Evolutionary conservation across 331 rosid species (phyloP).

Genomic region (Cydonia oblonga): DNA sequence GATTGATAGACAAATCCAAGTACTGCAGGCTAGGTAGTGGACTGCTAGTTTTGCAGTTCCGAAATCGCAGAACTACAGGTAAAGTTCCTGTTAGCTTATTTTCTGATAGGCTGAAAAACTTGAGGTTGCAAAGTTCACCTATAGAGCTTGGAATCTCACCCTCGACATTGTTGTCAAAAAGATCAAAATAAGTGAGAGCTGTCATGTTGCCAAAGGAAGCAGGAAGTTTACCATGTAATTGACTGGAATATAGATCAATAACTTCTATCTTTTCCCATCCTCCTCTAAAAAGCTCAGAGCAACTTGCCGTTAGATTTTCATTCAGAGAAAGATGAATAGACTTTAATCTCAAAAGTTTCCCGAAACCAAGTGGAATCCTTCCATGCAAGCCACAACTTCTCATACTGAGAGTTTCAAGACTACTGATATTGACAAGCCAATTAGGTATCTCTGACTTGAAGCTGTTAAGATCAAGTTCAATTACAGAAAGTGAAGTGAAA

Average conservation of each 20-base stretch:
- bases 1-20: conserved; percentile 5
- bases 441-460: conserved; percentile 23
- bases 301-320: conserved; percentile 18
- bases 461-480: conserved; percentile 13
- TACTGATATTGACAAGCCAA: conserved; percentile 38
- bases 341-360: conserved; percentile 20
- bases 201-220: conserved; percentile 30
- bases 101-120: background rate
- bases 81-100: conserved; percentile 23
- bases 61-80: conserved; percentile 18
- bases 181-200: conserved; percentile 17
- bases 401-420: conserved; percentile 14
- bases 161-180: background rate
- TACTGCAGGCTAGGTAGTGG: conserved; percentile 11
- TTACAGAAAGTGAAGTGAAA: conserved; percentile 28
- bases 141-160: conserved; percentile 36
- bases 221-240: conserved; percentile 26
- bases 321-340: conserved; percentile 4
- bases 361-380: conserved; percentile 35
- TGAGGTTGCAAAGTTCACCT: conserved; percentile 20
- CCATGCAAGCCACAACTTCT: conserved; percentile 11
- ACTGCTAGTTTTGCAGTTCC: background rate
- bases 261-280: conserved; percentile 25
- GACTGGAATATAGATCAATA: background rate
- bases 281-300: conserved; percentile 21